phyloP scores from a whole-genome alignment of 2,329 filamentous ascomycete species.

The Colletotrichum liriopes region DNA sequence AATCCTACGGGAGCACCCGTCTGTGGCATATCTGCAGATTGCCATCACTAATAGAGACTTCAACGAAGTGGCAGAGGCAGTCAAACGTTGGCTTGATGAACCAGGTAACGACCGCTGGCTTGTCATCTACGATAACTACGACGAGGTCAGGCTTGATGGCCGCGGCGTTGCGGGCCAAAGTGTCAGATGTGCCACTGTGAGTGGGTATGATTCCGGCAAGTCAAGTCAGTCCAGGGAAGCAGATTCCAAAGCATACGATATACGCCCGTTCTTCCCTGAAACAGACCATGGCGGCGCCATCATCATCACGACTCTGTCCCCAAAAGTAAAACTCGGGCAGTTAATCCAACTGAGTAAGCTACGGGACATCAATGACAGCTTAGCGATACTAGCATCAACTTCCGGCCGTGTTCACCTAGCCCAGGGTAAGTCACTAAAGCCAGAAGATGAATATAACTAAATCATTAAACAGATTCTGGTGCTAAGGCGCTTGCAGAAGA shows the following conservation, averaged over 20 bases:
- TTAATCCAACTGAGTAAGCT: constrained; percentile 53
- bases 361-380: constrained; percentile 47
- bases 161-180: not conserved
- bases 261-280: constrained; percentile 50
- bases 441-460: not conserved
- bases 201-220: not conserved
- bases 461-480: constrained; percentile 48
- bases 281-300: constrained; percentile 60
- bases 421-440: constrained; percentile 47
- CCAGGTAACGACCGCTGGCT: constrained; percentile 56
- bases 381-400: constrained; percentile 51
- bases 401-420: constrained; percentile 46
- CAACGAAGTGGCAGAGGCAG: constrained; percentile 49
- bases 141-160: constrained; percentile 52
- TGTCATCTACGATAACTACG: constrained; percentile 60
- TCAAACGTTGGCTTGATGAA: constrained; percentile 56
- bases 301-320: constrained; percentile 58
- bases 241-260: constrained; percentile 48
- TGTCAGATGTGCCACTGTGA: not conserved
- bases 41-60: constrained; percentile 46
- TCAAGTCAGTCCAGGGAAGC: constrained; percentile 14
- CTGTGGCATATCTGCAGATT: constrained; percentile 44
- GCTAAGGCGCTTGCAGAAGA: constrained; percentile 49
- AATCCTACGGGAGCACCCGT: constrained; percentile 49
- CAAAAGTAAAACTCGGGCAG: constrained; percentile 51